Conservation (phyloP, 2,329 filamentous ascomycete species). For the Helotiales sp. region DNA sequence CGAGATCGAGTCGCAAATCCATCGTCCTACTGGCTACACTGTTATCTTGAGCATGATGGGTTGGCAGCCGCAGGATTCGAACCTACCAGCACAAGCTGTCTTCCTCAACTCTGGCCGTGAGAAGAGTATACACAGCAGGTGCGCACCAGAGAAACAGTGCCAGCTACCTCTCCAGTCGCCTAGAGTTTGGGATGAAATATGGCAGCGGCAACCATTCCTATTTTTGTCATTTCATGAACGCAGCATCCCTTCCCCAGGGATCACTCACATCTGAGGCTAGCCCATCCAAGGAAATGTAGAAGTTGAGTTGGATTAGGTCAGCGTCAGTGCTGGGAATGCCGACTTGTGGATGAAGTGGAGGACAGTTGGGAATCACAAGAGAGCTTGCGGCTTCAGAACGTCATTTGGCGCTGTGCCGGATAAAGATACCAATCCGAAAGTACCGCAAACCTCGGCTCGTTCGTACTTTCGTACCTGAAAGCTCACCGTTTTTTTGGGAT, state of each 20-base stretch:
- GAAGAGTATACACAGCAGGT: slow-evolving; percentile 18
- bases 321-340: slow-evolving; percentile 5
- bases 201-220: slow-evolving; percentile 11
- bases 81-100: slow-evolving; percentile 17
- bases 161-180: no score
- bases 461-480: neutral
- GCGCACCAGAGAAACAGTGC: slow-evolving; percentile 16
- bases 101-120: slow-evolving; percentile 17
- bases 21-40: slow-evolving; percentile 15
- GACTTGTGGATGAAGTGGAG: neutral
- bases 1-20: slow-evolving; percentile 18
- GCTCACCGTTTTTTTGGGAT: neutral
- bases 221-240: slow-evolving; percentile 11
- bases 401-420: slow-evolving; percentile 8
- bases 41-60: slow-evolving; percentile 17
- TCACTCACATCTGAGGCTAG: slow-evolving; percentile 20
- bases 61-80: slow-evolving; percentile 18
- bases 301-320: slow-evolving; percentile 11
- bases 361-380: slow-evolving; percentile 5
- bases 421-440: slow-evolving; percentile 2
- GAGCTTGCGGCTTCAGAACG: neutral
- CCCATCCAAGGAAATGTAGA: slow-evolving; percentile 12
- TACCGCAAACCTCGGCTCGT: neutral
- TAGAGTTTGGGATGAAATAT: slow-evolving; percentile 7
- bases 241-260: slow-evolving; percentile 14